Evolutionary conservation across 2,329 filamentous ascomycete genomes (phyloP).

Genomic region (Cryphonectria radicalis): DNA sequence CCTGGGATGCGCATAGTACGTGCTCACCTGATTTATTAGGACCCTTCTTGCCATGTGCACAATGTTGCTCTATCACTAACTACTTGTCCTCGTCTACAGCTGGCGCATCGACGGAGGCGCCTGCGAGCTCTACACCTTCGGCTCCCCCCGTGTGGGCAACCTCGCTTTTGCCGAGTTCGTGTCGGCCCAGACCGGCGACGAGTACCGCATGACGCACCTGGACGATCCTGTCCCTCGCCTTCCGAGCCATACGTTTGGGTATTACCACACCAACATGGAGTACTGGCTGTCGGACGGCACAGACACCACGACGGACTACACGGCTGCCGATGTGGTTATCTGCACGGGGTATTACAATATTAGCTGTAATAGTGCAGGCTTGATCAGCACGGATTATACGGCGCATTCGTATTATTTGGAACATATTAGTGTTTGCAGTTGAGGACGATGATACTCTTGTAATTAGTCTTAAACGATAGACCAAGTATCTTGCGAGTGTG

Average conservation of each 20-base stretch:
- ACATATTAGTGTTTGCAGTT: conserved; percentile 36
- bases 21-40: not conserved
- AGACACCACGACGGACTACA: conserved; percentile 16
- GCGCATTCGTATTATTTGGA: conserved; percentile 57
- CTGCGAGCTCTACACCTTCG: conserved; percentile 37
- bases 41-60: not conserved
- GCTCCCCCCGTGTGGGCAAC: conserved; percentile 39
- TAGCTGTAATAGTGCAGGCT: conserved; percentile 54
- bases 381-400: conserved; percentile 46
- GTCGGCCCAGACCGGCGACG: conserved; percentile 27
- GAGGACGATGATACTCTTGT: not conserved
- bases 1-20: conserved; percentile 33
- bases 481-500: too few species aligned
- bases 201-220: conserved; percentile 27
- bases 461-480: too few species aligned
- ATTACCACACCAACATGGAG: conserved; percentile 23
- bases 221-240: conserved; percentile 30
- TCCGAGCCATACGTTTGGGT: conserved; percentile 23
- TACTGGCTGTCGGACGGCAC: conserved; percentile 24
- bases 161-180: conserved; percentile 36
- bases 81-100: not conserved
- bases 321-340: conserved; percentile 48
- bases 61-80: not conserved
- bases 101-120: conserved; percentile 23
- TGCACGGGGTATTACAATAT: conserved; percentile 54